Conservation (phyloP, 2,329 filamentous ascomycete species). For the Phaeophleospora eucalypticola region DNA sequence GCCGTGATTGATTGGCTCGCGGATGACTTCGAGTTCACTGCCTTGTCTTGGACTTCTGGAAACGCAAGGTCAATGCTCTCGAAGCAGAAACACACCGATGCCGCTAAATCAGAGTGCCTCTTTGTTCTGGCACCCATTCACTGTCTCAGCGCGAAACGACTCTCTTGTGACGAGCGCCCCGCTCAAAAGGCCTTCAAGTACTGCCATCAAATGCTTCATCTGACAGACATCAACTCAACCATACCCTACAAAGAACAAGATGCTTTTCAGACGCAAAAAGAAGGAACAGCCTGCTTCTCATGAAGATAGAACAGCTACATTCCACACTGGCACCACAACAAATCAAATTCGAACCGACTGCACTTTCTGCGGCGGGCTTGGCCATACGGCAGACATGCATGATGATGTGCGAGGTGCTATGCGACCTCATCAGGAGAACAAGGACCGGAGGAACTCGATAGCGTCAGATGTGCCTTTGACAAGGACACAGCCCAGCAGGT, state of each 20-base stretch:
- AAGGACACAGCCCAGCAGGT: too few relatives aligned
- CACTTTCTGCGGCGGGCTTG: background rate
- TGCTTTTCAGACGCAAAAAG: background rate
- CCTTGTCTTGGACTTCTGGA: background rate
- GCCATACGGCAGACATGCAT: background rate
- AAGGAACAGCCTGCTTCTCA: background rate
- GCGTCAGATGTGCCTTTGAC: too few relatives aligned
- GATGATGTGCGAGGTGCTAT: background rate
- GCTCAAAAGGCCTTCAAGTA: too few relatives aligned
- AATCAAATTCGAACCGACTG: background rate
- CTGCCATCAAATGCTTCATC: too few relatives aligned
- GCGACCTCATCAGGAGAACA: too few relatives aligned
- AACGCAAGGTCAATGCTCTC: background rate
- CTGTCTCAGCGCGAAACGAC: too few relatives aligned
- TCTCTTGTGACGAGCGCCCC: too few relatives aligned
- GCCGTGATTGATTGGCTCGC: slow-evolving; percentile 48
- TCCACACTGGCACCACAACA: background rate
- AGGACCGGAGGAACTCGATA: too few relatives aligned
- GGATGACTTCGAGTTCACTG: background rate
- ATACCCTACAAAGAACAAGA: too few relatives aligned
- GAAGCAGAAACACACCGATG: background rate
- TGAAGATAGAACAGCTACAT: background rate
- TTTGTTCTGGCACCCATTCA: too few relatives aligned
- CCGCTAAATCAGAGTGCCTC: too few relatives aligned
- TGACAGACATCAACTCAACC: too few relatives aligned